Percentiles rank a stretch among this genome's conserved stretches.
Conservation (phyloP, 176 grass and related monocot genomes). For the Raddia guianensis region DNA sequence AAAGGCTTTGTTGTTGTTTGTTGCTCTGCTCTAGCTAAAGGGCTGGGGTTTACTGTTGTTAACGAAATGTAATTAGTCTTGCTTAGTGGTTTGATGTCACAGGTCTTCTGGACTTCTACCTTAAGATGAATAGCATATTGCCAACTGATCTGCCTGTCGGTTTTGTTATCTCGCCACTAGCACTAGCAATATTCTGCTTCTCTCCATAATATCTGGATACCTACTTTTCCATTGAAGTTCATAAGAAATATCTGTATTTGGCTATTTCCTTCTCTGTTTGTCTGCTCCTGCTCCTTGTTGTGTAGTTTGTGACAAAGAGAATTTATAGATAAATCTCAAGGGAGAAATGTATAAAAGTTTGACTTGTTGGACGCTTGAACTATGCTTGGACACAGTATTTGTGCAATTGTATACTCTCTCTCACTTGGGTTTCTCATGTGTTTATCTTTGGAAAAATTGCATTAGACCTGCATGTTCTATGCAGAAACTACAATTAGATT, state of each 20-base stretch:
- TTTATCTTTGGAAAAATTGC: background rate
- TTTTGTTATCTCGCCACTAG: background rate
- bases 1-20: too few species aligned
- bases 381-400: background rate
- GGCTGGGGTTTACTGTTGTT: background rate
- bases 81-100: background rate
- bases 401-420: background rate
- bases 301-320: background rate
- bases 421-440: background rate
- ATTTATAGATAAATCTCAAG: background rate
- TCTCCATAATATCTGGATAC: background rate
- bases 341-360: background rate
- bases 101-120: background rate
- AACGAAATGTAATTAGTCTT: background rate
- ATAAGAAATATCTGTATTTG: background rate
- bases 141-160: background rate
- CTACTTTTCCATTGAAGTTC: background rate
- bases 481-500: background rate
- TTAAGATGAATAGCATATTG: too few species aligned
- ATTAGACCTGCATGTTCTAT: background rate
- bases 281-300: constrained; percentile 13
- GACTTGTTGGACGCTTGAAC: background rate
- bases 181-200: background rate
- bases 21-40: background rate
- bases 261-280: background rate